Percentiles rank a stretch among this genome's conserved stretches.
These are phyloP conservation scores for Xanthoconium purpureum DNA, from an alignment of 768 basidiomycete species.

Conservation along the genomic window DNA sequence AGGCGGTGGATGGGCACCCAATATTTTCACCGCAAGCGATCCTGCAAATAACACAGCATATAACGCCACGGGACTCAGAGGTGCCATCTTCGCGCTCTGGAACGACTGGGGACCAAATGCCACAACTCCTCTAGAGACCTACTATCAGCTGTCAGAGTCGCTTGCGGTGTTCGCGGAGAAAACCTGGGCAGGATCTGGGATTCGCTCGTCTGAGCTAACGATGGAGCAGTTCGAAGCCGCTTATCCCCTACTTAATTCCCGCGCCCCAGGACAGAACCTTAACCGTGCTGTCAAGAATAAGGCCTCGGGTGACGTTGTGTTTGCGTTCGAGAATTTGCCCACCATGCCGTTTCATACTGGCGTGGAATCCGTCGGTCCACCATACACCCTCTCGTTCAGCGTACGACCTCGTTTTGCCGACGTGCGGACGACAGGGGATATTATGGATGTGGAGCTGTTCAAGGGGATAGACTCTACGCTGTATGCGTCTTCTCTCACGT, in stretches of 20 bases:
- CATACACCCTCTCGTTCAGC: constrained; percentile 40
- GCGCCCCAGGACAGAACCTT: constrained; percentile 43
- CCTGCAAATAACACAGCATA: constrained; percentile 32
- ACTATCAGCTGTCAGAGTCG: constrained; percentile 41
- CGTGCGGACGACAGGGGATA: constrained; percentile 11
- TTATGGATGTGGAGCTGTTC: constrained; percentile 29
- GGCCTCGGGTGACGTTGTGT: constrained; percentile 29
- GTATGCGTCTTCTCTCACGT: constrained; percentile 37
- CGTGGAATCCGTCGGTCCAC: constrained; percentile 41
- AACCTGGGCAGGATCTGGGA: constrained; percentile 41
- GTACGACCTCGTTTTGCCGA: constrained; percentile 31
- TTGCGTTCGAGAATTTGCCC: constrained; percentile 20
- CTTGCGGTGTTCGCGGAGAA: constrained; percentile 42
- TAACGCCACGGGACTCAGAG: constrained; percentile 28
- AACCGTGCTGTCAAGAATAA: constrained; percentile 36
- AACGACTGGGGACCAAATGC: constrained; percentile 48
- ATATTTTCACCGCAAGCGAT: constrained; percentile 32
- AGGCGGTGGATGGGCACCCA: constrained; percentile 36
- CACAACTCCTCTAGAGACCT: constrained; percentile 42
- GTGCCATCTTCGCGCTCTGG: constrained; percentile 39
- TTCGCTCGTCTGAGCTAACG: constrained; percentile 34
- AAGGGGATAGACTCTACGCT: constrained; percentile 35
- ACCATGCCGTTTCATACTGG: constrained; percentile 25
- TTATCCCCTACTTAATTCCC: constrained; percentile 37
- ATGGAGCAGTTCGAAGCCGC: constrained; percentile 34